These are phyloP conservation scores for Aspergillus bertholletiae DNA, from an alignment of 495 filamentous ascomycete species.

Conservation along the genomic window DNA sequence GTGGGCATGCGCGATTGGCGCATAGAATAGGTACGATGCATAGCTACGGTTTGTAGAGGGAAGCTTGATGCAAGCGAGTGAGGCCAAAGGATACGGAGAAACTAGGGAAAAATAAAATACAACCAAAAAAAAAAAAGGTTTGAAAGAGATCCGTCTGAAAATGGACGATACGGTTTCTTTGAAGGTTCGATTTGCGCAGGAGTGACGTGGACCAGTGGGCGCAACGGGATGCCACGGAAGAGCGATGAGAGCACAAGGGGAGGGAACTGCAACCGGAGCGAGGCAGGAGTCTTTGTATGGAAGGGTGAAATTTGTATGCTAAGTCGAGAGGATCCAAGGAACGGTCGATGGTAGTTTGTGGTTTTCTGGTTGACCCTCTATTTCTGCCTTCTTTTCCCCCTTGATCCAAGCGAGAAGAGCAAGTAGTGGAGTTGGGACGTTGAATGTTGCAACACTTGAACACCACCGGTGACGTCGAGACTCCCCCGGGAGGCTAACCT, in stretches of 20 bases:
- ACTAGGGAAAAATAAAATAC: slow-evolving; percentile 14
- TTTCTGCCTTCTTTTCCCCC: neutral
- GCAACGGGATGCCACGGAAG: slow-evolving; percentile 33
- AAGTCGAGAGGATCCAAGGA: neutral
- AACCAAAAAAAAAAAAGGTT: slow-evolving; percentile 3
- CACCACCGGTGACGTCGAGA: slow-evolving; percentile 38
- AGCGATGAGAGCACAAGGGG: neutral
- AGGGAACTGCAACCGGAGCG: slow-evolving; percentile 28
- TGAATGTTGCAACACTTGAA: neutral
- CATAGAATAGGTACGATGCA: slow-evolving; percentile 99
- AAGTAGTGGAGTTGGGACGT: too few relatives aligned
- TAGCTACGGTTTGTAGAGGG: slow-evolving; percentile 31
- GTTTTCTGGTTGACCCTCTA: too few relatives aligned
- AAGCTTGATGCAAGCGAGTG: neutral
- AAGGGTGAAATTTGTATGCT: slow-evolving; percentile 1
- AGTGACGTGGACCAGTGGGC: slow-evolving; percentile 37
- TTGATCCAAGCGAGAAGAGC: neutral
- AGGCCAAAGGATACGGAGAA: slow-evolving; percentile 8
- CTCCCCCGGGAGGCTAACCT: slow-evolving; percentile 19
- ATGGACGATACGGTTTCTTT: slow-evolving; percentile 16
- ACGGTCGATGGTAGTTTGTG: slow-evolving; percentile 3
- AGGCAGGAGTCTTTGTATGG: slow-evolving; percentile 8
- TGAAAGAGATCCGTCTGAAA: slow-evolving; percentile 1
- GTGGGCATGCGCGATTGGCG: slow-evolving; percentile 93
- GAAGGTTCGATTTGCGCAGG: slow-evolving; percentile 29